A percentile compares a stretch with the other conserved stretches of the same genome.
Conservation (phyloP, 2,329 filamentous ascomycete genomes). For the Alternaria sp. region DNA sequence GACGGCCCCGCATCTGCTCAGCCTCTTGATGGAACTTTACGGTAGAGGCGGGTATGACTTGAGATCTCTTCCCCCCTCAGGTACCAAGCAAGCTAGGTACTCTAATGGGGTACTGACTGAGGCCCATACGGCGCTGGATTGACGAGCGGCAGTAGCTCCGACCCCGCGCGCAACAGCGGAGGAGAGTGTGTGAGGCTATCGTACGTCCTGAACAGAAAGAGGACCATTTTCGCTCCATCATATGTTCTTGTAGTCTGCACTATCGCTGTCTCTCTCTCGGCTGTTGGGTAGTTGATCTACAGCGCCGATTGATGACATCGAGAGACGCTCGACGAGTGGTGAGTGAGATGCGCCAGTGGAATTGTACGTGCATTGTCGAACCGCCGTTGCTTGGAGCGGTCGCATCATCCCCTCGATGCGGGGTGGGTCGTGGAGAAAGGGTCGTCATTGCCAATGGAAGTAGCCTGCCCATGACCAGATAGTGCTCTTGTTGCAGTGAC, state of each 20-base stretch:
- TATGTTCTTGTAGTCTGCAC: background rate
- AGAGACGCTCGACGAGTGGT: background rate
- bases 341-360: background rate
- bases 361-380: background rate
- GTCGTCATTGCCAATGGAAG: no score
- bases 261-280: background rate
- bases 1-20: background rate
- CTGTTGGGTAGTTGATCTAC: background rate
- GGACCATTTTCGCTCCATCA: background rate
- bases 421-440: no score
- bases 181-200: background rate
- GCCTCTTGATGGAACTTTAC: background rate
- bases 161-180: background rate
- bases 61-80: background rate
- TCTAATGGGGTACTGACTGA: background rate
- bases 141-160: background rate
- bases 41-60: background rate
- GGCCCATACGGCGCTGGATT: background rate
- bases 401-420: background rate
- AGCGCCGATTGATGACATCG: background rate
- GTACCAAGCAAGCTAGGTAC: background rate
- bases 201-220: background rate
- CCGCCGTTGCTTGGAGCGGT: background rate
- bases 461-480: background rate
- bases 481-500: background rate